Evolutionary conservation across 148 eudicot species (phyloP).

Genomic region (Pharnaceum exiguum): DNA sequence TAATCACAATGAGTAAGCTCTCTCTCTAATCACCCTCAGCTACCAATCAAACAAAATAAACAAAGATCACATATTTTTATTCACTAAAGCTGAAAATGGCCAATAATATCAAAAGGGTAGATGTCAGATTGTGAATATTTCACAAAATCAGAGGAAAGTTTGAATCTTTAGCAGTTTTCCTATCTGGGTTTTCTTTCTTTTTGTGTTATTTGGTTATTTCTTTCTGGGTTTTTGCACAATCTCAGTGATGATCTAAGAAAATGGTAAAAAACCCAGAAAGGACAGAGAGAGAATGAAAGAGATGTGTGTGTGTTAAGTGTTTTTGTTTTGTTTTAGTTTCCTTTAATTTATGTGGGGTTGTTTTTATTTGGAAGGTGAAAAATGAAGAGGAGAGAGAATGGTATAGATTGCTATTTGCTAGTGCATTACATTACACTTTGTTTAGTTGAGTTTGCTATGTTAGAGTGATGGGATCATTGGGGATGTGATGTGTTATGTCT

Average conservation of each 20-base stretch:
- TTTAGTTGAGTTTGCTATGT: no score
- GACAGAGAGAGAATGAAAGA: background rate
- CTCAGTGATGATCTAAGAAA: conserved; percentile 10
- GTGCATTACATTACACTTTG: no score
- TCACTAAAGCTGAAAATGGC: conserved; percentile 4
- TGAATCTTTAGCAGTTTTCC: no score
- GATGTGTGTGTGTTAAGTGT: background rate
- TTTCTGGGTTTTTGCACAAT: conserved; percentile 21
- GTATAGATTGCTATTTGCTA: no score
- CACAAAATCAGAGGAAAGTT: background rate
- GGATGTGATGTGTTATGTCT: no score
- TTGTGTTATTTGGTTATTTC: no score
- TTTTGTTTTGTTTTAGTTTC: background rate
- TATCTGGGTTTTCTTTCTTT: background rate
- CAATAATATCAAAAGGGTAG: background rate
- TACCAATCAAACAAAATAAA: no score
- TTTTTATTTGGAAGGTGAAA: no score
- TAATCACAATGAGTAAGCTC: no score
- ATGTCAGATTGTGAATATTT: conserved; percentile 1
- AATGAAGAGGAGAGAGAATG: conserved; percentile 2
- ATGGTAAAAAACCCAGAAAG: conserved; percentile 8
- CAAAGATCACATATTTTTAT: conserved; percentile 7
- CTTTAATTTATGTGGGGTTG: background rate
- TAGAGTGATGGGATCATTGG: no score
- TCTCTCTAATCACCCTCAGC: no score